Evolutionary conservation across 345 rosid genomes (phyloP), one percentile per base, ranked within the genome.

Genomic region (Laguncularia racemosa): DNA sequence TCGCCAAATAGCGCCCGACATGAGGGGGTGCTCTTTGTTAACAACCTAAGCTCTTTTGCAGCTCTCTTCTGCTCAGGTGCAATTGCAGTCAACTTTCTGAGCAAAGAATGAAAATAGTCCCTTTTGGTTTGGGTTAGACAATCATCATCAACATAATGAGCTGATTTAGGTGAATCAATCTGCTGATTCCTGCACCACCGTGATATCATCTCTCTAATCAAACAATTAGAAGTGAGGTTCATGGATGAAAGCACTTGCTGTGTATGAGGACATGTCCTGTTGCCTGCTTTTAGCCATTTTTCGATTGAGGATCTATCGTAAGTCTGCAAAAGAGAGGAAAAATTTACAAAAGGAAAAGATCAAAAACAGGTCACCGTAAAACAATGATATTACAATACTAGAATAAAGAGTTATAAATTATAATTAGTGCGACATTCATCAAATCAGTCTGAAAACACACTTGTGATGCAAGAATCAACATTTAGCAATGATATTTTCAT

Each of bases 221-320:
- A 75, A 15, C 68, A 67, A 72, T 93, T 93, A 0, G 99, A 95
- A 19, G 83, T 76, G 19, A 93, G 81, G 55, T 65, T 59, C 4
- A 91, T 70, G 67, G 86, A 82, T 5, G 95, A 79, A 56, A 93
- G 81, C 47, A 93, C 99, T 67, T 93, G 96, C 53, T 89, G 75
- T 26, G 96, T 86, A 57, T 58, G 72, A 33, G 99, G 99, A 69
- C 99, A 93, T 44, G 95, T 87, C 62, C 91, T 56, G 49, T 85
- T 93, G 43, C 96, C 97, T 4, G 85, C 73, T 59, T 78, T 85
- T 57, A 93, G 66, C 97, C 96, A 93, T 66, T 83, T 89, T 80
- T 77, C 81, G 23, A 93, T 93, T 45, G 80, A 89, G 12, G 79
- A 73, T 67, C 86, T 75, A 44, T 93, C 99, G 18, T 80, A 93